Percentiles rank a stretch among this genome's conserved stretches.
Evolutionary conservation across 306 rosid species (phyloP).

Genomic region (Nissolia schottii): DNA sequence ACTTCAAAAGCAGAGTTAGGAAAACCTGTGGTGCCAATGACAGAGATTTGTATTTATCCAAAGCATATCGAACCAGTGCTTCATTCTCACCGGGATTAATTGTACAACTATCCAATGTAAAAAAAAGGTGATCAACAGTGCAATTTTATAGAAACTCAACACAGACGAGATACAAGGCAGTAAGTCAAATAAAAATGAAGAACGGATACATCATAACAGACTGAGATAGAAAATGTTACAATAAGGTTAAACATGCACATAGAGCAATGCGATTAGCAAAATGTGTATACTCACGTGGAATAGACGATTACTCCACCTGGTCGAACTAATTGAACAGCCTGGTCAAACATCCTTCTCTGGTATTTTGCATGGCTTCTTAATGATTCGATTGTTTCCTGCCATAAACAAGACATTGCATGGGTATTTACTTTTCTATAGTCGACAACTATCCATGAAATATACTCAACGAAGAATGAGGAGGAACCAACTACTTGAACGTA

Average conservation of each 20-base stretch:
- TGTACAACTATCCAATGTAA: constrained; percentile 56
- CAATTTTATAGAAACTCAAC: constrained; percentile 11
- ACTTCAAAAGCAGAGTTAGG: background rate
- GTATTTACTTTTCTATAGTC: background rate
- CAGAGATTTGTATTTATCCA: constrained; percentile 76
- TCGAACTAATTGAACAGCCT: constrained; percentile 84
- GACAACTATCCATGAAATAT: background rate
- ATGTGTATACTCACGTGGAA: constrained; percentile 72
- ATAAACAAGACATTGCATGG: constrained; percentile 19
- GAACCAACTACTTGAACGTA: constrained; percentile 16
- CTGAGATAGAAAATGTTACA: background rate
- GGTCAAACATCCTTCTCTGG: constrained; percentile 90
- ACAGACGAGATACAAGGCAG: background rate
- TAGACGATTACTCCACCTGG: constrained; percentile 85
- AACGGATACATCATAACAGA: background rate
- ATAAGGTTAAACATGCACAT: background rate
- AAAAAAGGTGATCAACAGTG: background rate
- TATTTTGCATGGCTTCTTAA: constrained; percentile 72
- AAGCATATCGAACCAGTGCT: constrained; percentile 87
- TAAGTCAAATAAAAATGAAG: background rate
- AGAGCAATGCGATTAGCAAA: constrained; percentile 16
- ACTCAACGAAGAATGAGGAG: background rate
- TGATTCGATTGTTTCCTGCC: constrained; percentile 74
- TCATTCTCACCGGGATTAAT: constrained; percentile 99
- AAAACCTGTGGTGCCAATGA: constrained; percentile 82